These are phyloP conservation scores for Pseudophaeomoniella oleicola DNA, from an alignment of 2,329 filamentous ascomycete species.

Conservation along the genomic window DNA sequence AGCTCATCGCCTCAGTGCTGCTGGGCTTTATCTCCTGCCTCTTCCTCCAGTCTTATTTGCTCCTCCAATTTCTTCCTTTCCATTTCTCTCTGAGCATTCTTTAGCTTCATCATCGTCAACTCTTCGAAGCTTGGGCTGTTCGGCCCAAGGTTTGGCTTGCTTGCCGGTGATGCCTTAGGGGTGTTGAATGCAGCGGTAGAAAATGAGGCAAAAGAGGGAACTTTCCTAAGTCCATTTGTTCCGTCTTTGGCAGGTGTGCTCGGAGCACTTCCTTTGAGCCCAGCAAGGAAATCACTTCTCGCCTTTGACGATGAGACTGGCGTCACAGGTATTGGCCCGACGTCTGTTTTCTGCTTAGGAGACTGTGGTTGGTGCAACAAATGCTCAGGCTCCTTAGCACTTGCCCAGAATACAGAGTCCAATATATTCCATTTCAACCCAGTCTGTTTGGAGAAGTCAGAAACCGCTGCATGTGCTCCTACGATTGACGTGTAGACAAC, in stretches of 20 bases:
- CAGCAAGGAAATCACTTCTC: constrained; percentile 17
- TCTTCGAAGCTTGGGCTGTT: constrained; percentile 28
- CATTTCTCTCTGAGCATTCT: constrained; percentile 39
- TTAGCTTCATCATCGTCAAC: constrained; percentile 40
- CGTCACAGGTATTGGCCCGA: constrained; percentile 5
- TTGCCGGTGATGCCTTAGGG: constrained; percentile 14
- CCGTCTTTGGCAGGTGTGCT: constrained; percentile 7
- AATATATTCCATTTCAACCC: constrained; percentile 32
- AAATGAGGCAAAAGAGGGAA: constrained; percentile 28
- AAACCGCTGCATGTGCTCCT: constrained; percentile 40
- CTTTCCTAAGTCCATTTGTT: constrained; percentile 15
- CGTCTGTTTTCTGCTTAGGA: background rate
- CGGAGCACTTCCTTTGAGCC: constrained; percentile 15
- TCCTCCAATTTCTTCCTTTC: constrained; percentile 39
- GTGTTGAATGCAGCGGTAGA: constrained; percentile 16
- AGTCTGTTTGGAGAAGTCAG: constrained; percentile 30
- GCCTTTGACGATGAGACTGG: constrained; percentile 9
- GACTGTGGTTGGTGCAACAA: constrained; percentile 20
- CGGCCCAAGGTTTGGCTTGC: constrained; percentile 11
- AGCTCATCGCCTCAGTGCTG: too few species aligned
- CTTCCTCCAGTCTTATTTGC: constrained; percentile 34
- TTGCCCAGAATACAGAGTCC: constrained; percentile 41
- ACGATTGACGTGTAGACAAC: constrained; percentile 44
- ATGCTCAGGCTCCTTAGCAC: constrained; percentile 34
- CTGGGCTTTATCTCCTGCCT: background rate